Evolutionary conservation across 768 basidiomycete genomes (phyloP).

Genomic region (Pluteus cervinus): DNA sequence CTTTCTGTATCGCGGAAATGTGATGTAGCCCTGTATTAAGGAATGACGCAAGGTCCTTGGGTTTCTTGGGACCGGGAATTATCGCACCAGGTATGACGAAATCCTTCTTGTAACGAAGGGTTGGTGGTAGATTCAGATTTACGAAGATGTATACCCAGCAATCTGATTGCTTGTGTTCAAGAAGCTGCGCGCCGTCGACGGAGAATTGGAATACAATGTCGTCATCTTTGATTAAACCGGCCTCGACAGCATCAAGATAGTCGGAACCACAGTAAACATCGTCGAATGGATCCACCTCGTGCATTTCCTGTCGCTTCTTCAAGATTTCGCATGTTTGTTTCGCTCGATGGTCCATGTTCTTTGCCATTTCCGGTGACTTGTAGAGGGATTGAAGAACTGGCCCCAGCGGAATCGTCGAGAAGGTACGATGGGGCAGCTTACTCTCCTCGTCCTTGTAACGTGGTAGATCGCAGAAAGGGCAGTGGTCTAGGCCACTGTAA

Average conservation of each 20-base stretch:
- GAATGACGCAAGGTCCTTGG: slow-evolving; percentile 19
- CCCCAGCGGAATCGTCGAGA: slow-evolving; percentile 34
- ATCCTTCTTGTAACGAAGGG: slow-evolving; percentile 16
- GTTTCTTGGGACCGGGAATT: slow-evolving; percentile 24
- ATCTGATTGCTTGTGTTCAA: slow-evolving; percentile 33
- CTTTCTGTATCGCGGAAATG: not conserved
- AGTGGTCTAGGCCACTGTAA: slow-evolving; percentile 4
- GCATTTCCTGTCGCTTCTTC: slow-evolving; percentile 9
- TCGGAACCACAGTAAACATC: slow-evolving; percentile 25
- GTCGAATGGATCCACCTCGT: slow-evolving; percentile 12
- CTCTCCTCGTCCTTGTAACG: not conserved
- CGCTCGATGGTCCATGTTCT: slow-evolving; percentile 20
- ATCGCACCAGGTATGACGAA: slow-evolving; percentile 18
- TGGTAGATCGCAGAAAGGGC: slow-evolving; percentile 19
- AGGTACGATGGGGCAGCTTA: slow-evolving; percentile 17
- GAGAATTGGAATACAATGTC: slow-evolving; percentile 30
- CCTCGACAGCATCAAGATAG: slow-evolving; percentile 17
- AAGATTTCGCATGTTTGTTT: slow-evolving; percentile 16
- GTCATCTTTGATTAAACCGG: slow-evolving; percentile 16
- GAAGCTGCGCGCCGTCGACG: slow-evolving; percentile 37
- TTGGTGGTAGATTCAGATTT: slow-evolving; percentile 20
- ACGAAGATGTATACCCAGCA: slow-evolving; percentile 39
- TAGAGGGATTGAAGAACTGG: slow-evolving; percentile 34
- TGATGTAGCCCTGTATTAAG: slow-evolving; percentile 9
- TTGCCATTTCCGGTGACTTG: slow-evolving; percentile 15